Base-by-base conservation (phyloP, 257 asterid genomes). In the Forsythia suspensa region DNA sequence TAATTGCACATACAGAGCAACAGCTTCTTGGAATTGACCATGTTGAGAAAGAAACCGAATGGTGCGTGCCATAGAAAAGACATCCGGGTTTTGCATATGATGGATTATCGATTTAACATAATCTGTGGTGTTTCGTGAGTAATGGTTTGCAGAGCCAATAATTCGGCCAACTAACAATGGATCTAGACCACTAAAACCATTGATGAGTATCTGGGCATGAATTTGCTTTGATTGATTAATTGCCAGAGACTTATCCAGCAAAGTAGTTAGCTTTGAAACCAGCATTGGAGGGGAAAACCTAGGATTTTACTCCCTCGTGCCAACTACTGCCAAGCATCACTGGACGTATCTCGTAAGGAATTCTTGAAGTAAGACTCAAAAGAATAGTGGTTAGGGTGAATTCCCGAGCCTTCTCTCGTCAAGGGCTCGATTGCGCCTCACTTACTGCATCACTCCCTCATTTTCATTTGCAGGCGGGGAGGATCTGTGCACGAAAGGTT, bases 21-120 rank as follows among this genome's bases (percentile, higher is more conserved):
- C 70, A 36, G 93, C 94, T 34, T 89, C 95, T 9, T 80, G 82
- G 76, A 87, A 95, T 48, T 86, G 91, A 8, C 91, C 87, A 21
- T 86, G 87, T 77, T 88, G 91, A 39, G 91, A 84, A 61, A 93
- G 92, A 80, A 90, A 89, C 51, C 97, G 91, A 63, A 93, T 85
- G 1, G 92, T 78, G 72, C 38, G 82, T 24, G 96, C 89, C 59
- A 87, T 44, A 3, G 95, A 79, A 71, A 70, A 80, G 20, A 74
- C 81, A 75, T 87, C 93, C 20, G 81, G 87, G 42, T 71, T 80
- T 36, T 76, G 91, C 87, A 80, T 67, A 16, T 38, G 83, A 38
- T 8, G 83, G 55, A 91, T 84, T 79, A 89, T 86, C 38, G 79
- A 65, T 57, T 70, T 83, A 42, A 85, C 85, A 70, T 93, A 90